Evolutionary conservation across 495 filamentous ascomycete genomes (phyloP).

Genomic region (Melanomma pulvis-pyrius): DNA sequence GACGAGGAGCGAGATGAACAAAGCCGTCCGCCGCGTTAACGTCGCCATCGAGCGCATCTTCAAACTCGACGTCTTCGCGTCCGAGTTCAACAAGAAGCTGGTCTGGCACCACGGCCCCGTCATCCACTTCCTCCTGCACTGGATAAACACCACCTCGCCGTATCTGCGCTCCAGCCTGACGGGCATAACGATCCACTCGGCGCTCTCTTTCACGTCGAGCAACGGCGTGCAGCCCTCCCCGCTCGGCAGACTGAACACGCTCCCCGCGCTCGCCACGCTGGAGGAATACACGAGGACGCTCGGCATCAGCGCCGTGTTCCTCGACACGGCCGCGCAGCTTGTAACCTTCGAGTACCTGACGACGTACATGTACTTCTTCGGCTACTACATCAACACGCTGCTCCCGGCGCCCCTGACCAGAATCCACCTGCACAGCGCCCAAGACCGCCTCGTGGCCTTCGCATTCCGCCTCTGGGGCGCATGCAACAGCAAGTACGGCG

Average conservation of each 20-base stretch:
- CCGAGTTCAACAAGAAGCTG: not conserved
- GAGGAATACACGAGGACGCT: slow-evolving; percentile 8
- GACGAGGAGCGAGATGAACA: not conserved
- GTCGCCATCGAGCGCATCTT: slow-evolving; percentile 7
- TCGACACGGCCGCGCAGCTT: slow-evolving; percentile 6
- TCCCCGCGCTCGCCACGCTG: not conserved
- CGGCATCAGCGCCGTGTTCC: slow-evolving; percentile 10
- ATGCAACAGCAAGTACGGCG: not conserved
- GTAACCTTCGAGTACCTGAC: slow-evolving; percentile 11
- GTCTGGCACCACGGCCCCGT: slow-evolving; percentile 31
- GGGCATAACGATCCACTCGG: slow-evolving; percentile 11
- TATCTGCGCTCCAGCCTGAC: not conserved
- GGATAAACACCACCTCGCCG: slow-evolving; percentile 9
- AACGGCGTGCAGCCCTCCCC: not conserved
- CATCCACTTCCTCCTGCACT: slow-evolving; percentile 15
- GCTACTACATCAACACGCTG: slow-evolving; percentile 12
- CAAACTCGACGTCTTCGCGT: not conserved
- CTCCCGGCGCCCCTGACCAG: slow-evolving; percentile 4
- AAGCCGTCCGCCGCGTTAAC: slow-evolving; percentile 5
- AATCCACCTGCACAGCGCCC: not conserved
- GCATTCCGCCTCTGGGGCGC: slow-evolving; percentile 20
- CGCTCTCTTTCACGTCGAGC: not conserved
- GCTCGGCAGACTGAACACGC: slow-evolving; percentile 1
- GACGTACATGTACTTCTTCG: slow-evolving; percentile 26
- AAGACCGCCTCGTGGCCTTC: slow-evolving; percentile 19